Conservation (phyloP, 306 rosid genomes). For the Quercus suber region DNA sequence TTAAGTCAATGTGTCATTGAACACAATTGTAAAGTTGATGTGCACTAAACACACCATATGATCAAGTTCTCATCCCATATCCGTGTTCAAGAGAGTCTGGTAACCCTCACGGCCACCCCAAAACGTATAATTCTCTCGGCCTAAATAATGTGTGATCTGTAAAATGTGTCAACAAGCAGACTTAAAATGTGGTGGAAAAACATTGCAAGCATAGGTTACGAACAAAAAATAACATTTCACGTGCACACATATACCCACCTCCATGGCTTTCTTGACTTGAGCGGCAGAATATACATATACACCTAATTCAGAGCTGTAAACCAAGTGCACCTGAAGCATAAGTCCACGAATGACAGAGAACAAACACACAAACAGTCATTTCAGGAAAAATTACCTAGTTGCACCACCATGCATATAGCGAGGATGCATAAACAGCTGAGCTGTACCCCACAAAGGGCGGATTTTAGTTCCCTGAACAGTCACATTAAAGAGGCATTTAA, state of each 20-base stretch:
- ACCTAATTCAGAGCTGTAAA: constrained; percentile 71
- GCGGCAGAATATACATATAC: constrained; percentile 95
- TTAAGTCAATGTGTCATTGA: not conserved
- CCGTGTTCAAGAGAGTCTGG: constrained; percentile 89
- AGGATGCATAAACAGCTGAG: constrained; percentile 92
- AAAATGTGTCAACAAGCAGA: constrained; percentile 23
- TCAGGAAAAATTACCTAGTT: constrained; percentile 60
- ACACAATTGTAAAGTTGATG: not conserved
- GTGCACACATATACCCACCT: constrained; percentile 45
- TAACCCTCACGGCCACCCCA: constrained; percentile 99
- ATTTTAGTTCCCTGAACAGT: constrained; percentile 54
- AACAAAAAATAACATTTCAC: not conserved
- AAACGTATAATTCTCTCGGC: constrained; percentile 92
- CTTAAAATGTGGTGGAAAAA: not conserved
- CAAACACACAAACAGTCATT: not conserved
- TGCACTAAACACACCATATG: constrained; percentile 58
- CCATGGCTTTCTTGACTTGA: constrained; percentile 97
- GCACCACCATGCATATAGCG: constrained; percentile 98
- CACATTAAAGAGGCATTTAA: constrained; percentile 5
- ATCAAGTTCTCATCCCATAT: constrained; percentile 93
- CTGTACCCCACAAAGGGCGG: constrained; percentile 88
- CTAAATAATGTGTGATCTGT: constrained; percentile 87
- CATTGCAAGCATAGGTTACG: not conserved
- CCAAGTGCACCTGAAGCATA: constrained; percentile 22
- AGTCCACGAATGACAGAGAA: constrained; percentile 7